phyloP scores from a whole-genome alignment of 2,329 filamentous ascomycete species.

The Cercospora sojina region DNA sequence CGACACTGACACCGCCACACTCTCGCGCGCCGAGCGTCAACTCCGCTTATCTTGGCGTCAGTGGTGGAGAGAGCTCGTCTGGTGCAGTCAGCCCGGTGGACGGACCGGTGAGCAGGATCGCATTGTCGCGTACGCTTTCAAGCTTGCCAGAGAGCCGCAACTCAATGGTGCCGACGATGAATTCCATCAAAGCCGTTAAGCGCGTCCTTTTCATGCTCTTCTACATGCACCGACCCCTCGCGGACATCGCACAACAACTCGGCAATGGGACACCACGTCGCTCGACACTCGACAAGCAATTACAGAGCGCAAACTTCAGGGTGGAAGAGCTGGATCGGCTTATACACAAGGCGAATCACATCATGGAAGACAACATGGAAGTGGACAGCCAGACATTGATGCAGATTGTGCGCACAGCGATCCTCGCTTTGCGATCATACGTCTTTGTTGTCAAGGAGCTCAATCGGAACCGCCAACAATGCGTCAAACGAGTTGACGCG shows the following conservation, averaged over 20 bases:
- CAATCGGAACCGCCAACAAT: slow-evolving; percentile 50
- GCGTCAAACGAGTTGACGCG: slow-evolving; percentile 56
- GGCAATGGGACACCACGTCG: slow-evolving; percentile 49
- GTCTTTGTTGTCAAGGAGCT: slow-evolving; percentile 51
- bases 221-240: slow-evolving; percentile 32
- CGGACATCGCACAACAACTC: slow-evolving; percentile 42
- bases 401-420: slow-evolving; percentile 43
- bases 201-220: slow-evolving; percentile 33
- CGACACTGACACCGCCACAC: slow-evolving; percentile 39
- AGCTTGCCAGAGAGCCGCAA: slow-evolving; percentile 33
- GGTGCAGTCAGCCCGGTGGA: slow-evolving; percentile 37
- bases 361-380: slow-evolving; percentile 48
- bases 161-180: slow-evolving; percentile 27
- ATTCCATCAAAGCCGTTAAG: slow-evolving; percentile 30
- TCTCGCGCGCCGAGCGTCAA: slow-evolving; percentile 35
- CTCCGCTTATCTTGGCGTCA: slow-evolving; percentile 30
- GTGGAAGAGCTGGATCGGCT: slow-evolving; percentile 57
- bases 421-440: slow-evolving; percentile 52
- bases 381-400: slow-evolving; percentile 49
- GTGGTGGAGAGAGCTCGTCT: slow-evolving; percentile 36
- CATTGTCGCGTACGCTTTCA: slow-evolving; percentile 26
- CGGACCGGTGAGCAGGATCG: slow-evolving; percentile 25
- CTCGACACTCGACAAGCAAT: slow-evolving; percentile 54
- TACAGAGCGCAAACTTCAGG: slow-evolving; percentile 57
- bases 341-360: slow-evolving; percentile 42